Evolutionary conservation across 306 rosid species (phyloP).

Genomic region (Potentilla sterilis): DNA sequence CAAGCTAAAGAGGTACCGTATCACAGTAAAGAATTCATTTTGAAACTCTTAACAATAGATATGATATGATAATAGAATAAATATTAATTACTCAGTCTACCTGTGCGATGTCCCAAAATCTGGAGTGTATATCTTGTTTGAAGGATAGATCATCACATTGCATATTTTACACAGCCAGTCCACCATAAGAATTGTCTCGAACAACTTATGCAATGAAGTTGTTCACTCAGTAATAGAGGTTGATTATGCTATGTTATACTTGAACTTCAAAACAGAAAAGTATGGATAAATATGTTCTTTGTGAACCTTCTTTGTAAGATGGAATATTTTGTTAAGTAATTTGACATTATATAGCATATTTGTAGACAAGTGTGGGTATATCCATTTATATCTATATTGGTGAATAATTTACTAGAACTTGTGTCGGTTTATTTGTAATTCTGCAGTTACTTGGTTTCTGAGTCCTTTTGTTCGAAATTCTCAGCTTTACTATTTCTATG

Average conservation of each 20-base stretch:
- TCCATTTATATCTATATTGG: neutral
- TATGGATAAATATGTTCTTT: neutral
- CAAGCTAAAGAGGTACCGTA: conserved; percentile 87
- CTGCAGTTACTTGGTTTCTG: conserved; percentile 2
- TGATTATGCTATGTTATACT: neutral
- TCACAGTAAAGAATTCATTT: conserved; percentile 10
- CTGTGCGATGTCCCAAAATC: neutral
- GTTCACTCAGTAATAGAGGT: neutral
- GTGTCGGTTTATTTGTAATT: neutral
- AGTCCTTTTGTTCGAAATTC: neutral
- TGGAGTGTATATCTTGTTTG: neutral
- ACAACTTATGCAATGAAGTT: neutral
- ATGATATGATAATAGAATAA: neutral
- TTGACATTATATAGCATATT: neutral
- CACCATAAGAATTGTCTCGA: neutral
- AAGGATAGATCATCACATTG: neutral
- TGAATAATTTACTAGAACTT: neutral
- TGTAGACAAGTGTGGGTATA: neutral
- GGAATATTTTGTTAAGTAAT: conserved; percentile 6
- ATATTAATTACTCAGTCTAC: neutral
- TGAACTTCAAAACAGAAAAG: neutral
- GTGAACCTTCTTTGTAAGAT: neutral
- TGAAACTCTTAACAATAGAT: neutral
- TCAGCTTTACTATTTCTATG: conserved; percentile 17
- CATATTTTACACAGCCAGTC: neutral